Percentiles rank a stretch among this genome's conserved stretches.
phyloP scores from a whole-genome alignment of 495 filamentous ascomycete species.

The Aspergillus egyptiacus region DNA sequence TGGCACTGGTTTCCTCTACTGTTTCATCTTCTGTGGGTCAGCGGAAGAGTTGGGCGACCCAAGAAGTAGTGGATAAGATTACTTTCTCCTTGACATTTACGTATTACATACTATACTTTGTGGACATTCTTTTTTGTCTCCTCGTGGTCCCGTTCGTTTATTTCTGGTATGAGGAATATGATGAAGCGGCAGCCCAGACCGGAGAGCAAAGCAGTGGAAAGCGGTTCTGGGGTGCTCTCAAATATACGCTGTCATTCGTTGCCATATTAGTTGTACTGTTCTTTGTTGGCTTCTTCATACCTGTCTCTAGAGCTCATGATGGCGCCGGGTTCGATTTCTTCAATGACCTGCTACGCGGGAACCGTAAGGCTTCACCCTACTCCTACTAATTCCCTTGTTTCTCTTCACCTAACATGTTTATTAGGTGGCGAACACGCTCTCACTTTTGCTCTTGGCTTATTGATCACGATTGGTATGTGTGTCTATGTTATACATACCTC shows the following conservation, averaged over 20 bases:
- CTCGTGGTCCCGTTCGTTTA: constrained; percentile 91
- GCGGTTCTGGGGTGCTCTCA: constrained; percentile 74
- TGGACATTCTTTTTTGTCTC: constrained; percentile 88
- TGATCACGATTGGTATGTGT: constrained; percentile 77
- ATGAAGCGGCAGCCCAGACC: constrained; percentile 73
- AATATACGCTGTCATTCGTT: constrained; percentile 85
- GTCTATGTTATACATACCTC: constrained; percentile 87
- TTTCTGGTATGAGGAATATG: constrained; percentile 97
- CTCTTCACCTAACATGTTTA: neutral
- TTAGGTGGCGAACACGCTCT: constrained; percentile 83
- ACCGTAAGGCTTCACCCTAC: constrained; percentile 62
- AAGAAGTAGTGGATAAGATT: constrained; percentile 68
- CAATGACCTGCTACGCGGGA: constrained; percentile 73
- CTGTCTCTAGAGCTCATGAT: constrained; percentile 57
- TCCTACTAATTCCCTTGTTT: neutral
- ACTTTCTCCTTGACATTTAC: constrained; percentile 73
- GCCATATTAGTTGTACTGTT: constrained; percentile 75
- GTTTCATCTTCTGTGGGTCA: constrained; percentile 65
- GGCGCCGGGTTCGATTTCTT: constrained; percentile 83
- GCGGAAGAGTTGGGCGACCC: constrained; percentile 92
- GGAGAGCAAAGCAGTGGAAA: constrained; percentile 63
- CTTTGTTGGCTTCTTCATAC: constrained; percentile 88
- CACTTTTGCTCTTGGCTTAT: constrained; percentile 77
- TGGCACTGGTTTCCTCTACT: constrained; percentile 89
- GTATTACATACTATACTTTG: constrained; percentile 87